Percentiles rank a stretch among this genome's conserved stretches.
Conservation (phyloP, 176 grass and related monocot species). For the Oryza brachyantha region DNA sequence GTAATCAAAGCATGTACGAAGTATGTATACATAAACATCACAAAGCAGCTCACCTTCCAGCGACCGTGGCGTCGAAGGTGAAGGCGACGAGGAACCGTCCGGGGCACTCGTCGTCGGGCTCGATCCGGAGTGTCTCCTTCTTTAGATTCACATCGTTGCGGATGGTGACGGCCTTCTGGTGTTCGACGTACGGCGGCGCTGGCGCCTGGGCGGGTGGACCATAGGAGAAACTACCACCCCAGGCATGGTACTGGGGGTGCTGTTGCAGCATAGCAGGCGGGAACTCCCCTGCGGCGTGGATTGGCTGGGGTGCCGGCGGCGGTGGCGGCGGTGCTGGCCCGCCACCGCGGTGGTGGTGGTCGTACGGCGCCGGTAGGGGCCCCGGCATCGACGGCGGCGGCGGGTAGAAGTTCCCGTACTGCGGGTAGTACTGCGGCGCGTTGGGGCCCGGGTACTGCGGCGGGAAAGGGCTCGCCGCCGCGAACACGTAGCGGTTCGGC, state of each 20-base stretch:
- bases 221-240: conserved; percentile 33
- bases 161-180: conserved; percentile 64
- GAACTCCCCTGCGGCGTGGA: conserved; percentile 12
- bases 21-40: background rate
- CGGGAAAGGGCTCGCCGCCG: conserved; percentile 29
- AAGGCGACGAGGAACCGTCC: conserved; percentile 43
- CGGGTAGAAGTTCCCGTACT: conserved; percentile 34
- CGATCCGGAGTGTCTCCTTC: conserved; percentile 58
- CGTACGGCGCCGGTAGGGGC: conserved; percentile 38
- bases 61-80: conserved; percentile 54
- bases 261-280: conserved; percentile 3
- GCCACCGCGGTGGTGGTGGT: conserved; percentile 43
- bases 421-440: conserved; percentile 37
- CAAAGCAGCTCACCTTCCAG: conserved; percentile 38
- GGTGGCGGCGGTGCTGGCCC: background rate
- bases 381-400: conserved; percentile 23
- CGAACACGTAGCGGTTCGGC: conserved; percentile 53
- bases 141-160: conserved; percentile 65
- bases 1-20: background rate
- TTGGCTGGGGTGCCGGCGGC: background rate
- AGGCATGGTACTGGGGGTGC: conserved; percentile 23
- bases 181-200: conserved; percentile 43
- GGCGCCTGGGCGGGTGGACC: background rate
- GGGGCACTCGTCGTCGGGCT: conserved; percentile 40
- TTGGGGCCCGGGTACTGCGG: conserved; percentile 36